Evolutionary conservation across 176 grass and related monocot species (phyloP), one percentile per base, ranked within the genome.

Genomic region (Paspalum notatum): DNA sequence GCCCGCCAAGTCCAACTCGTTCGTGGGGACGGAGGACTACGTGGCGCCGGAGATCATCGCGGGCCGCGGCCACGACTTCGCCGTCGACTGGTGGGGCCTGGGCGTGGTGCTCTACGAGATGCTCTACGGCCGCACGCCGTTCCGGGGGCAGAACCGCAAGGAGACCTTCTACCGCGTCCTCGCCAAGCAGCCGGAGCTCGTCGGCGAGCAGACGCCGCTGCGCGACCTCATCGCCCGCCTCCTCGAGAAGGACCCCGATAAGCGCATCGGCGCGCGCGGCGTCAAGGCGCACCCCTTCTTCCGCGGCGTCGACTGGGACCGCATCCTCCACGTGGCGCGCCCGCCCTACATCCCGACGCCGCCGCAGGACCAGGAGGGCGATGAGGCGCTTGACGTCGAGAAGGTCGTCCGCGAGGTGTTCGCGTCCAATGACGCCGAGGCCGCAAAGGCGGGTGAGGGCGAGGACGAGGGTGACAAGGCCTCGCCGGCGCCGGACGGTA

Each of bases 11-110:
- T 95, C 89, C 44, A 99, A 99, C 79, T 99, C 96, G 41, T 99
- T 99, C 85, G 96, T 99, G 16, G 96, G 96, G 9, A 99, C 96
- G 13, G 96, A 99, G 89, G 96, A 99, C 54, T 99, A 99, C 86
- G 96, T 99, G 18, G 92, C 96, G 15, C 96, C 96, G 21, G 96
- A 99, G 84, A 99, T 99, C 80, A 99, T 99, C 86, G 58, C 84
- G 14, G 96, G 96, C 0, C 85, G 76, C 38, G 97, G 93, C 42
- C 97, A 99, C 83, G 97, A 99, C 75, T 99, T 93, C 89, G 50
- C 91, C 22, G 93, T 99, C 7, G 97, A 99, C 85, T 91, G 97
- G 93, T 99, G 97, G 93, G 89, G 97, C 39, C 84, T 96, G 4
- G 93, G 93, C 16, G 85, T 99, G 26, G 93, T 99, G 6, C 90